Conservation (phyloP, 441 rosid species). For the Arabidopsis hybrid region DNA sequence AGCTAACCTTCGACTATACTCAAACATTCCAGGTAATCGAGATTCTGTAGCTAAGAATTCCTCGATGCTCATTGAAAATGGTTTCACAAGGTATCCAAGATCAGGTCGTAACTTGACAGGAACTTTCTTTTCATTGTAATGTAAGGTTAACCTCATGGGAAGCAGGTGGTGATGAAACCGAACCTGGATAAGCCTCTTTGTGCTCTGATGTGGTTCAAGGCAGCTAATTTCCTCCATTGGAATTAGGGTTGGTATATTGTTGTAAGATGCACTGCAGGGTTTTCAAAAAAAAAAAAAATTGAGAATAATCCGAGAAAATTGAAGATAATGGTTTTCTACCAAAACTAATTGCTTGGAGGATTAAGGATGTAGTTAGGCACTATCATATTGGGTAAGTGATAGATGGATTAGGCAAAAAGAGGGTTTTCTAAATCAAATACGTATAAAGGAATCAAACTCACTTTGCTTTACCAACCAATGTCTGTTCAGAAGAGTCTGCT, state of each 20-base stretch:
- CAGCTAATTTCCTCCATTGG: slow-evolving; percentile 77
- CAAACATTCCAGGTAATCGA: slow-evolving; percentile 91
- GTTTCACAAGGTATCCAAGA: slow-evolving; percentile 92
- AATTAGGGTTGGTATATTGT: slow-evolving; percentile 63
- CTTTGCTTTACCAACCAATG: slow-evolving; percentile 61
- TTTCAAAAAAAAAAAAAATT: not conserved
- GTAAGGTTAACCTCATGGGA: slow-evolving; percentile 74
- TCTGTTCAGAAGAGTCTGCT: slow-evolving; percentile 56
- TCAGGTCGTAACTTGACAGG: slow-evolving; percentile 91
- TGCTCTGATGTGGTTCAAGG: slow-evolving; percentile 68
- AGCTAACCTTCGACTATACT: slow-evolving; percentile 76
- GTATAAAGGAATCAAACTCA: slow-evolving; percentile 43
- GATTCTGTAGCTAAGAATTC: slow-evolving; percentile 67
- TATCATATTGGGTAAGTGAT: slow-evolving; percentile 3
- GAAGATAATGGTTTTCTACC: slow-evolving; percentile 18
- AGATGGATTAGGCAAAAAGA: not conserved
- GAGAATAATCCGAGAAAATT: not conserved
- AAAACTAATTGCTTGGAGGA: not conserved
- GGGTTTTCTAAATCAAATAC: not conserved
- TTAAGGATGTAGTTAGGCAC: slow-evolving; percentile 5
- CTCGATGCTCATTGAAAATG: slow-evolving; percentile 69
- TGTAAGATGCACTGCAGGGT: slow-evolving; percentile 62
- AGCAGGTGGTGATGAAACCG: slow-evolving; percentile 89
- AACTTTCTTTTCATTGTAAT: slow-evolving; percentile 60
- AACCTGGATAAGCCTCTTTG: slow-evolving; percentile 71